A percentile compares a stretch with the other conserved stretches of the same genome.
Conservation (phyloP, 805 yeast species). For the Yamadazyma akitaensis region DNA sequence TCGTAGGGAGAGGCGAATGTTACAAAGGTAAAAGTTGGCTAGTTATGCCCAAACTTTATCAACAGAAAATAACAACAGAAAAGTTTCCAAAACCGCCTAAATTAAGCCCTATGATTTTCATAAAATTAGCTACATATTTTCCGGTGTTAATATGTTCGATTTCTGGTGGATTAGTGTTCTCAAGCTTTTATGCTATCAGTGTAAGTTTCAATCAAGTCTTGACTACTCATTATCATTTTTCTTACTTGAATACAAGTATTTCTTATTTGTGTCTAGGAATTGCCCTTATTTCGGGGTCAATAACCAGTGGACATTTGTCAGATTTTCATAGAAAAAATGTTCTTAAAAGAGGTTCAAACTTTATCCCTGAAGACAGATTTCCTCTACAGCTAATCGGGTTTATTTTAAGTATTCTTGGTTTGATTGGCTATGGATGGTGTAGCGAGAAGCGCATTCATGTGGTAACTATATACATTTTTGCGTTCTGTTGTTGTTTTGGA, state of each 20-base stretch:
- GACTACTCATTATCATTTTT: constrained; percentile 30
- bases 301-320: constrained; percentile 47
- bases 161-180: constrained; percentile 49
- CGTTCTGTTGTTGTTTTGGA: constrained; percentile 48
- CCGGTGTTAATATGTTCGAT: constrained; percentile 47
- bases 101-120: constrained; percentile 37
- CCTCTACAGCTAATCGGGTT: constrained; percentile 44
- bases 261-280: constrained; percentile 53
- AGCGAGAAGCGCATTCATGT: constrained; percentile 29
- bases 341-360: constrained; percentile 22
- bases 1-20: constrained; percentile 36
- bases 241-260: constrained; percentile 36
- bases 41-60: constrained; percentile 26
- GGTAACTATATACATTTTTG: constrained; percentile 15
- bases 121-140: constrained; percentile 33
- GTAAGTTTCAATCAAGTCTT: constrained; percentile 46
- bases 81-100: constrained; percentile 45
- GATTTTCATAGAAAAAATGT: constrained; percentile 30
- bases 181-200: constrained; percentile 51
- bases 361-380: constrained; percentile 47
- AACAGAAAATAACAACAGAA: constrained; percentile 20
- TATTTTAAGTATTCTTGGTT: constrained; percentile 39
- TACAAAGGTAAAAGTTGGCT: constrained; percentile 17
- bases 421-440: constrained; percentile 54
- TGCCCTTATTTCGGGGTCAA: constrained; percentile 47